Evolutionary conservation across 192 early-diverging fungal species (phyloP), one percentile per base, ranked within the genome.

Genomic region (Backusella macrospora): DNA sequence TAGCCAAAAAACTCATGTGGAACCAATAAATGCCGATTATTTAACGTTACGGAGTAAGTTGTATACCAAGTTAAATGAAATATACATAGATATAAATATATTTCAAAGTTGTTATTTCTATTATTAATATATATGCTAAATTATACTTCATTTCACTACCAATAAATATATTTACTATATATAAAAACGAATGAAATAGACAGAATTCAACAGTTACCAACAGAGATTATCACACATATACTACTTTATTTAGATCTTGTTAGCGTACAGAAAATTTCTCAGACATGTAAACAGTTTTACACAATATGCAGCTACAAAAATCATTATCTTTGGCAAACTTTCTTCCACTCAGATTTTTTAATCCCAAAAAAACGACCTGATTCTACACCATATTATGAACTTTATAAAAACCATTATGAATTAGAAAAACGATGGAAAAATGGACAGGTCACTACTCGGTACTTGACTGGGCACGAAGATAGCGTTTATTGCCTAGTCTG

Each of bases 401-500:
- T 95, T 23, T 98, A 91, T 73, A 78, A 85, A 59, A 85, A 93
- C 75, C 86, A 94, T 9, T 70, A 79, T 21, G 59, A 76, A 40
- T 86, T 98, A 7, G 88, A 90, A 43, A 75, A 67, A 12, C 76
- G 80, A 73, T 96, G 94, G 94, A 71, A 29, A 16, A 70, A 76
- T 0, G 85, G 75, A 8, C 73, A 72, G 3, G 82, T 82, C 37
- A 62, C 76, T 12, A 82, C 87, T 18, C 82, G 76, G 21, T 88
- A 89, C 16, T 78, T 98, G 9, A 79, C 76, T 9, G 95, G 94
- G 34, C 97, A 99, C 69, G 72, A 68, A 10, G 95, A 93, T 55
- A 95, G 92, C 71, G 96, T 99, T 6, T 94, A 98, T 73, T 99
- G 97, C 71, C 85, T 99, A 16, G 96, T 97, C 55, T 97, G 87